Percentiles rank a stretch among this genome's conserved stretches.
Conservation (phyloP, 2,329 filamentous ascomycete genomes). For the Aspergillus glaucus region DNA sequence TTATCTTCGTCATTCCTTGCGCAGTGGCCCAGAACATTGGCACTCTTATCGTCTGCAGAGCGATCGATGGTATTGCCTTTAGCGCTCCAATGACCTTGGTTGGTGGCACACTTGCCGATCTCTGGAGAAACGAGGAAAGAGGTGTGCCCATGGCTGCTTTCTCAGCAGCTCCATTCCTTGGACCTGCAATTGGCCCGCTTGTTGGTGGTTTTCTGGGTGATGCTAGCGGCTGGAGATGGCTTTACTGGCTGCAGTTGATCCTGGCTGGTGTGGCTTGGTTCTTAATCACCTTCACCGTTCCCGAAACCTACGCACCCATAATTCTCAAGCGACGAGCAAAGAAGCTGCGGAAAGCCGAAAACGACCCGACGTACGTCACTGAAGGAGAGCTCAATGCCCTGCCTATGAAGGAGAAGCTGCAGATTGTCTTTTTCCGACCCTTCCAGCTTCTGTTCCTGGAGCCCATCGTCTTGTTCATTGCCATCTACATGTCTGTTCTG, state of each 20-base stretch:
- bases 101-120: slow-evolving; percentile 72
- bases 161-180: slow-evolving; percentile 73
- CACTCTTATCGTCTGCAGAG: slow-evolving; percentile 68
- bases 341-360: slow-evolving; percentile 64
- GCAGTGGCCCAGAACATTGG: slow-evolving; percentile 69
- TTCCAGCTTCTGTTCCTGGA: slow-evolving; percentile 81
- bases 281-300: slow-evolving; percentile 79
- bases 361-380: slow-evolving; percentile 63
- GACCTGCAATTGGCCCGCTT: slow-evolving; percentile 70
- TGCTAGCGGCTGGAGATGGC: slow-evolving; percentile 68
- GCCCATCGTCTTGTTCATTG: slow-evolving; percentile 77
- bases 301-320: slow-evolving; percentile 79
- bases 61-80: slow-evolving; percentile 77
- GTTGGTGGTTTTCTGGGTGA: slow-evolving; percentile 71
- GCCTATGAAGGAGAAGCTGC: slow-evolving; percentile 61
- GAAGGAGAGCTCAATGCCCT: slow-evolving; percentile 73
- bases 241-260: slow-evolving; percentile 84
- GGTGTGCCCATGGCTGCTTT: slow-evolving; percentile 85
- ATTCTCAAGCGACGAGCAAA: slow-evolving; percentile 65
- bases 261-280: slow-evolving; percentile 63
- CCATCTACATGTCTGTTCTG: slow-evolving; percentile 77
- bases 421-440: slow-evolving; percentile 70
- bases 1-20: slow-evolving; percentile 74
- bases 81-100: slow-evolving; percentile 82
- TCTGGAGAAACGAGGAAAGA: slow-evolving; percentile 79